Conservation (phyloP, 805 yeast species). For the Naumovozyma castellii region DNA sequence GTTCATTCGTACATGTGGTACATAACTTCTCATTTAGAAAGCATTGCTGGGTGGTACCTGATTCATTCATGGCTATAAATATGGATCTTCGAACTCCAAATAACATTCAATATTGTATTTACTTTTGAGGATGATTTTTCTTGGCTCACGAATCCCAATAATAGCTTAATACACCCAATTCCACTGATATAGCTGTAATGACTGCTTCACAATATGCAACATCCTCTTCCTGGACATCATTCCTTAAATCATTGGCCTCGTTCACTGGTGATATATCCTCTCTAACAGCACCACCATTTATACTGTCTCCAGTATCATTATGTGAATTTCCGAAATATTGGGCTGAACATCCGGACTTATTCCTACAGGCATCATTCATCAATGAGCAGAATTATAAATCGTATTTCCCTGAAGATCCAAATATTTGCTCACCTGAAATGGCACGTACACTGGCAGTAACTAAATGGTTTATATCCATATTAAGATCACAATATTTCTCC, state of each 20-base stretch:
- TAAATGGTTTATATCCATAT: slow-evolving; percentile 83
- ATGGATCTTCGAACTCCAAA: too few relatives aligned
- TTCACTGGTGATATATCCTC: slow-evolving; percentile 91
- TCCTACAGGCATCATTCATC: slow-evolving; percentile 57
- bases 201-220: slow-evolving; percentile 16
- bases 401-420: slow-evolving; percentile 25
- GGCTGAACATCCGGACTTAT: slow-evolving; percentile 84
- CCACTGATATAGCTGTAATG: too few relatives aligned
- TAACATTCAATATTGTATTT: too few relatives aligned
- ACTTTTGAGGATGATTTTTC: too few relatives aligned
- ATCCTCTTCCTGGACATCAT: slow-evolving; percentile 77
- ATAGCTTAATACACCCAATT: too few relatives aligned
- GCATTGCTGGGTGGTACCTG: too few relatives aligned
- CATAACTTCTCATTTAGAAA: too few relatives aligned
- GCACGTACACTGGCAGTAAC: slow-evolving; percentile 67
- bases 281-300: slow-evolving; percentile 95
- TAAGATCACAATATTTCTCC: slow-evolving; percentile 88
- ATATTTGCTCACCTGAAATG: slow-evolving; percentile 39
- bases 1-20: too few relatives aligned
- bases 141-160: too few relatives aligned
- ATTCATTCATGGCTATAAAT: too few relatives aligned
- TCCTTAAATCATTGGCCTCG: slow-evolving; percentile 80
- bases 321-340: slow-evolving; percentile 91
- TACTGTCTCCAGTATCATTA: slow-evolving; percentile 79
- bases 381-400: slow-evolving; percentile 13